Base-by-base conservation (phyloP, 768 basidiomycete genomes). In the Pleurotus tuber-regium region DNA sequence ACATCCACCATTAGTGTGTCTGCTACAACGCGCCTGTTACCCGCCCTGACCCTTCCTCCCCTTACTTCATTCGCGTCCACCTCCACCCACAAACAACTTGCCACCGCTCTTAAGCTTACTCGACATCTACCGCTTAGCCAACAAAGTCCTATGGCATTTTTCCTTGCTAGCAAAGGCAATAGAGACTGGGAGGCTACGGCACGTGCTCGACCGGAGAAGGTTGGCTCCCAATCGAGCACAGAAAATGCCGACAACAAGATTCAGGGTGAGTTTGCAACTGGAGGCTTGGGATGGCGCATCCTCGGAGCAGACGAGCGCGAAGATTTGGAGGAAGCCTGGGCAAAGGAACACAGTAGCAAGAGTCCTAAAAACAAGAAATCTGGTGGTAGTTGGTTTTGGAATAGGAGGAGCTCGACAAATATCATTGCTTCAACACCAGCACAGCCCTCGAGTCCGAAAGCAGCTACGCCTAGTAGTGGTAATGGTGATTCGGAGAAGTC, bases 181-280 rank as follows among this genome's bases (percentile, higher is more conserved):
- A 78, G 79, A 16, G 81, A 87, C 18, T 92, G 90, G 90, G 86
- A 90, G 62, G 74, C 74, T 4, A 77, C 84, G 14, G 69, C 89
- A 0, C 87, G 81, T 63, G 69, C 78, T 2, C 71, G 70, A 41
- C 73, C 76, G 25, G 79, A 79, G 28, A 19, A 29, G n/a, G 4
- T 21, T 26, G 43, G 14, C 29, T 35, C 31, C n/a, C 46, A n/a
- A 14, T 16, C 26, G 14, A n/a, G 19, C 29, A 33, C 14, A 4
- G 30, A 8, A 21, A 16, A 7, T 5, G 21, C 18, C 8, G 3
- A 14, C 14, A 4, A 12, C 5, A 48, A 35, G 18, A 31, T 9
- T 21, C 30, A 35, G 11, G 46, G 29, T 3, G 46, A 48, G 8
- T 48, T 48, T 8, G 23, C 83, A n/a, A 66, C 75, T 12, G 89